Evolutionary conservation across 2,329 filamentous ascomycete genomes (phyloP), one percentile per base, ranked within the genome.

Genomic region (Fusarium transvaalense): DNA sequence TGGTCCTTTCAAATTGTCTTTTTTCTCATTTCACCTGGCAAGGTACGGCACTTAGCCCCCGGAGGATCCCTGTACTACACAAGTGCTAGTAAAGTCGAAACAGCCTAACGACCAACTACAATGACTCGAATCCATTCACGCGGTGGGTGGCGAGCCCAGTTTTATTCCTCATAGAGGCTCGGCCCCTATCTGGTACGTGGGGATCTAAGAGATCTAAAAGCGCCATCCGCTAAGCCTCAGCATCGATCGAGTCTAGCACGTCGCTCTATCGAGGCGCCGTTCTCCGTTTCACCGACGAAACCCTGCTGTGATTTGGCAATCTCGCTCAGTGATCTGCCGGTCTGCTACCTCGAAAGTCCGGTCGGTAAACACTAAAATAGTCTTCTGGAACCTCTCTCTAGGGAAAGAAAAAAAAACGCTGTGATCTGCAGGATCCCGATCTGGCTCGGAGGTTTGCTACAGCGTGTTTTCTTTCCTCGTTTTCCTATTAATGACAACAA

Each of bases 151-250:
- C 23, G 34, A 27, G 6, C 14, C 23, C 10, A 27, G 23, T 25
- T 25, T 51, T 51, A n/a, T 5, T n/a, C 23, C 23, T 14, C 42
- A 21, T 14, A 51, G 21, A 38, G 12, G n/a, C 23, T 6, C 23
- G 12, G 47, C 47, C 47, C 47, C 47, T 51, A 39, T 51, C 34
- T 27, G 23, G 13, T 27, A 51, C 35, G 17, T 32, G 34, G 43
- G 47, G n/a, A 51, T 27, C 47, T 51, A 39, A 51, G 43, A 34
- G n/a, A 51, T 27, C 47, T 51, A 39, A 51, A n/a, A 51, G 6
- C 45, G 45, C 47, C 34, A 27, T 35, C 37, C 23, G 34, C 47
- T 51, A 51, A 38, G 47, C 31, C 47, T 51, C 39, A 51, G 34
- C 23, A 51, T 38, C 23, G 34, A 15, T 35, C 47, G n/a, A 35